Conservation (phyloP, 805 yeast species). For the Metschnikowia orientalis region DNA sequence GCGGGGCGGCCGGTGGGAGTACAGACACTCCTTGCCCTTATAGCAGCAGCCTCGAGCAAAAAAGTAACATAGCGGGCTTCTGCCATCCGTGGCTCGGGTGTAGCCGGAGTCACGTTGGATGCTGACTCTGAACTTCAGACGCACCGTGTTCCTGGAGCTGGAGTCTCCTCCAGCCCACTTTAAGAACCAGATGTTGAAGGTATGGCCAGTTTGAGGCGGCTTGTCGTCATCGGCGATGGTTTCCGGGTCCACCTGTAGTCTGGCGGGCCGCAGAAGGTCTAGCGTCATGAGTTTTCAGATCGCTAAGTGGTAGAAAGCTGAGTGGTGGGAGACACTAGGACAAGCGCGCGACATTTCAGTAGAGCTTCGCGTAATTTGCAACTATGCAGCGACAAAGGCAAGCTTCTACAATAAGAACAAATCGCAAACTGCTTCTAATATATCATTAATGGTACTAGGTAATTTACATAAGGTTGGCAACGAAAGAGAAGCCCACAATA, state of each 20-base stretch:
- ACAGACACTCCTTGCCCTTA: slow-evolving; percentile 71
- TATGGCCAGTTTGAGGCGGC: slow-evolving; percentile 77
- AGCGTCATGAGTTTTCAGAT: too few relatives aligned
- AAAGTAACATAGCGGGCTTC: slow-evolving; percentile 65
- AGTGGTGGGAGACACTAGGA: too few relatives aligned
- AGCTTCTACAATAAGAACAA: too few relatives aligned
- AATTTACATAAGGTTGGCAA: slow-evolving; percentile 21
- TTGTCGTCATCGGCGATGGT: slow-evolving; percentile 50
- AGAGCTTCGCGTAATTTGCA: too few relatives aligned
- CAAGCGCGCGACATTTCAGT: too few relatives aligned
- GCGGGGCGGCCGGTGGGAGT: slow-evolving; percentile 70
- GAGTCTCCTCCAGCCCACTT: slow-evolving; percentile 79
- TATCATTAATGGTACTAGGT: neutral
- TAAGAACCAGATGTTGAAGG: slow-evolving; percentile 82
- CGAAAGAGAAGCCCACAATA: slow-evolving; percentile 32
- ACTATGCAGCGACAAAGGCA: too few relatives aligned
- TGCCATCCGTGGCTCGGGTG: slow-evolving; percentile 56
- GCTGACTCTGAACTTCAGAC: slow-evolving; percentile 57
- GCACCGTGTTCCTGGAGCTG: slow-evolving; percentile 40
- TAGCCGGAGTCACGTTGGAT: slow-evolving; percentile 65
- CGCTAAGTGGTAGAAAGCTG: too few relatives aligned
- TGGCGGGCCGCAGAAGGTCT: slow-evolving; percentile 47
- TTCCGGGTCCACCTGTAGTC: slow-evolving; percentile 67
- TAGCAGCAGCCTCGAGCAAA: slow-evolving; percentile 88
- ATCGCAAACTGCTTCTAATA: too few relatives aligned